Conservation (phyloP, 1,139 yeast species). For the Kurtzmaniella quercitrusa region DNA sequence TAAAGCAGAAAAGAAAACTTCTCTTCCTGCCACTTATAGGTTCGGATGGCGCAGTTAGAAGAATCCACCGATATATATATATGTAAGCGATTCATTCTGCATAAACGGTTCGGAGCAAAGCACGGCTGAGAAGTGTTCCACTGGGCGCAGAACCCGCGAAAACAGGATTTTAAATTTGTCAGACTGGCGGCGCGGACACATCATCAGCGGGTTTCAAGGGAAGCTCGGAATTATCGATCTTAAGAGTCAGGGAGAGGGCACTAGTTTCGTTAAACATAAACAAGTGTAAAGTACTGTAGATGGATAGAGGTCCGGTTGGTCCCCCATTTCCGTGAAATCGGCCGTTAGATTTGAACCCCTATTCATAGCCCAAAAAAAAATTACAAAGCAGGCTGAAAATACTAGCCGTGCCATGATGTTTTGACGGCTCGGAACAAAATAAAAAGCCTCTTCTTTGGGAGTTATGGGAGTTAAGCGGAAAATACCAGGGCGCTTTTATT, state of each 20-base stretch:
- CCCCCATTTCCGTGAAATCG: neutral
- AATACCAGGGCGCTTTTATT: neutral
- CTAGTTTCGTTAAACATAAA: too few relatives aligned
- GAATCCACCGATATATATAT: neutral
- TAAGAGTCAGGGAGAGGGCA: neutral
- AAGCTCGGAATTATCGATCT: neutral
- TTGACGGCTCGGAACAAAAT: neutral
- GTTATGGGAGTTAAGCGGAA: neutral
- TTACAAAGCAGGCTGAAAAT: neutral
- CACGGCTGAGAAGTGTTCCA: neutral
- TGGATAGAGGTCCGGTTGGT: neutral
- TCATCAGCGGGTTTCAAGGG: neutral
- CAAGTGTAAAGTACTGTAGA: too few relatives aligned
- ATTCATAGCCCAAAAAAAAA: neutral
- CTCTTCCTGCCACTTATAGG: neutral
- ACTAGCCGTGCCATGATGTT: neutral
- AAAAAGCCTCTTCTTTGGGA: neutral
- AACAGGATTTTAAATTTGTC: neutral
- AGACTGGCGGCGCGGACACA: neutral
- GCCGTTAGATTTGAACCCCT: neutral
- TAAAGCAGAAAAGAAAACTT: neutral
- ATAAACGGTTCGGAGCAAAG: neutral
- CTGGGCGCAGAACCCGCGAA: neutral
- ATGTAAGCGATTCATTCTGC: neutral
- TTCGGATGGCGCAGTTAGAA: neutral